Percentiles rank a stretch among this genome's conserved stretches.
Conservation (phyloP, 2,329 filamentous ascomycete genomes). For the Lasiodiplodia citricola region DNA sequence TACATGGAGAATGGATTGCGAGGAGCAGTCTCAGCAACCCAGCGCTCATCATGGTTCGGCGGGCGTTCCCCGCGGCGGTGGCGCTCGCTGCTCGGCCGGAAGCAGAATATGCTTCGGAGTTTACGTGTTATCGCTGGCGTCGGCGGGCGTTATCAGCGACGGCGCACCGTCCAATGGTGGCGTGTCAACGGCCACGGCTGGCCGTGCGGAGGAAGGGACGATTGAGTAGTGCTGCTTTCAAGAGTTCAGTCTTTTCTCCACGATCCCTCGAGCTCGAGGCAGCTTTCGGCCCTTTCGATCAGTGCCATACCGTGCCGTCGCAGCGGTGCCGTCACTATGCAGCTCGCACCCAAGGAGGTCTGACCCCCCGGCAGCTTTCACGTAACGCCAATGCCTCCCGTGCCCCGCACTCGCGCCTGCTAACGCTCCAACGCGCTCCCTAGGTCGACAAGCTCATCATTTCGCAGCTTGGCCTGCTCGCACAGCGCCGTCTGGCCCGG, state of each 20-base stretch:
- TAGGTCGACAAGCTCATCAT: slow-evolving; percentile 96
- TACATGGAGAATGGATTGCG: not conserved
- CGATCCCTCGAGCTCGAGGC: slow-evolving; percentile 14
- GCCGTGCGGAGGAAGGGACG: not conserved
- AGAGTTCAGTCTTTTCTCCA: slow-evolving; percentile 1
- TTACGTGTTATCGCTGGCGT: slow-evolving; percentile 14
- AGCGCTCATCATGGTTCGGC: not conserved
- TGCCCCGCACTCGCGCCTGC: not conserved
- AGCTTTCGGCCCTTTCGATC: slow-evolving; percentile 13
- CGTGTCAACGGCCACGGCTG: not conserved
- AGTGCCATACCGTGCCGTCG: slow-evolving; percentile 6
- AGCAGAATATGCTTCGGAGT: not conserved
- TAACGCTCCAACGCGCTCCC: slow-evolving; percentile 15
- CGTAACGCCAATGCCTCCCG: slow-evolving; percentile 5
- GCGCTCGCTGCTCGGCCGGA: not conserved
- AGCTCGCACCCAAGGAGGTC: slow-evolving; percentile 26
- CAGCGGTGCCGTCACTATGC: slow-evolving; percentile 24
- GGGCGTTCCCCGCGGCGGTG: not conserved
- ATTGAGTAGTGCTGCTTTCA: not conserved
- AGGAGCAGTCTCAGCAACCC: not conserved
- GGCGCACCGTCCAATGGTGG: slow-evolving; percentile 2
- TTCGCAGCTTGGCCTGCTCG: slow-evolving; percentile 84
- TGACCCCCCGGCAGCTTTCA: not conserved
- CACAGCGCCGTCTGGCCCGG: slow-evolving; percentile 84
- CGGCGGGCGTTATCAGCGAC: slow-evolving; percentile 1